Conservation (phyloP, 1,284 basidiomycete genomes). For the Trichosporon sp. region DNA sequence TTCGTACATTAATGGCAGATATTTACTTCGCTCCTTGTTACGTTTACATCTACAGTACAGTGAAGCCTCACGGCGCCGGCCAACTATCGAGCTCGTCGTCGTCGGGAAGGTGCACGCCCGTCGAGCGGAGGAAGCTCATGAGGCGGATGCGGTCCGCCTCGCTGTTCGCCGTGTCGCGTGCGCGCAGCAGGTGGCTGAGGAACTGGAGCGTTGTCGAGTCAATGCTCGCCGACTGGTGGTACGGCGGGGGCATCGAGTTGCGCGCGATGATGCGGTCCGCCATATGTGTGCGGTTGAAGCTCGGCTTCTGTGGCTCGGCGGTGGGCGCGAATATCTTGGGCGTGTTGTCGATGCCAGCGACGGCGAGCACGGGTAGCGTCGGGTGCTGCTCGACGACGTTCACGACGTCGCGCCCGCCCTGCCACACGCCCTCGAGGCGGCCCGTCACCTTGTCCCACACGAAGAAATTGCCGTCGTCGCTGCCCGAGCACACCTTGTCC, state of each 20-base stretch:
- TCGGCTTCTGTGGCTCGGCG: not conserved
- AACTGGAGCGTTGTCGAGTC: constrained; percentile 13
- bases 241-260: constrained; percentile 1
- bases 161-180: not conserved
- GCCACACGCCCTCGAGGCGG: constrained; percentile 67
- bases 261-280: constrained; percentile 12
- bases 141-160: not conserved
- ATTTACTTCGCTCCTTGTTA: not conserved
- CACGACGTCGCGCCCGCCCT: constrained; percentile 75
- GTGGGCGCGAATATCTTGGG: constrained; percentile 57
- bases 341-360: constrained; percentile 82
- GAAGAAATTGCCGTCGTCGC: constrained; percentile 72
- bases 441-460: constrained; percentile 72
- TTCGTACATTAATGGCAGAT: not conserved
- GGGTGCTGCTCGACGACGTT: constrained; percentile 84
- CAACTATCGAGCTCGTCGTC: constrained; percentile 4
- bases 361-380: constrained; percentile 68
- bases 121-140: constrained; percentile 8
- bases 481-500: constrained; percentile 77
- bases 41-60: not conserved
- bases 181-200: constrained; percentile 8
- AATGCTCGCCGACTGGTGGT: not conserved
- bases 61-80: not conserved
- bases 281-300: constrained; percentile 7
- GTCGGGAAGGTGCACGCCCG: not conserved